Evolutionary conservation across 2,329 filamentous ascomycete genomes (phyloP), one percentile per base, ranked within the genome.

Genomic region (Cytospora piceicola): DNA sequence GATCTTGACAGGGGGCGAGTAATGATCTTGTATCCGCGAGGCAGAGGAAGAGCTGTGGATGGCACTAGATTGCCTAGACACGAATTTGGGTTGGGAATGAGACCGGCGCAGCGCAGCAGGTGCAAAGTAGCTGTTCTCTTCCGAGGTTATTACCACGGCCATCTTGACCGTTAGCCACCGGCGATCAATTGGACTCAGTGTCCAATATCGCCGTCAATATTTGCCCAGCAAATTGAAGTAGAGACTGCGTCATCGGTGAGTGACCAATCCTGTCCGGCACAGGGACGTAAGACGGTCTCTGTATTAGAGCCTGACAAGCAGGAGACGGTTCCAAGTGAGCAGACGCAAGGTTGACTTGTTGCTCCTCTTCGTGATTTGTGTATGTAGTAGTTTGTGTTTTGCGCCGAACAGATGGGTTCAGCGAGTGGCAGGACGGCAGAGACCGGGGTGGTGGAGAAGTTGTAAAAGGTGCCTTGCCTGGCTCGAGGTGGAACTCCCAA

Each of bases 31-130:
- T 67, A 84, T 77, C 56, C 79, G 78, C 39, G 79, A 80, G 15
- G 80, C 77, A 9, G 83, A 80, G 54, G 81, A 71, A 22, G 85
- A 80, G 12, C 79, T 74, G 69, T 78, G 78, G 65, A 82, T 83
- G 29, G 73, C 73, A 4, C 78, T 73, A 4, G 63, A 49, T 29
- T 78, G 76, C 61, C 77, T 77, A 11, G 81, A 76, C 67, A 78
- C 74, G 63, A 89, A 86, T 70, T 83, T 86, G 59, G 83, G 80
- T 70, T 88, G 85, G 3, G 87, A 89, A 69, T 87, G 84, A 15
- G 87, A 88, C 67, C 87, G 83, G 69, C 82, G 83, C 70, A 89
- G 74, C 29, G 81, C 75, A 58, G 83, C 80, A 20, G 84, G 77
- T 54, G 80, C 79, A 75, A 88, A 89, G 74, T 84, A 84, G 71